These are phyloP conservation scores for Fragaria iinumae DNA, from an alignment of 306 rosid species.

Conservation along the genomic window DNA sequence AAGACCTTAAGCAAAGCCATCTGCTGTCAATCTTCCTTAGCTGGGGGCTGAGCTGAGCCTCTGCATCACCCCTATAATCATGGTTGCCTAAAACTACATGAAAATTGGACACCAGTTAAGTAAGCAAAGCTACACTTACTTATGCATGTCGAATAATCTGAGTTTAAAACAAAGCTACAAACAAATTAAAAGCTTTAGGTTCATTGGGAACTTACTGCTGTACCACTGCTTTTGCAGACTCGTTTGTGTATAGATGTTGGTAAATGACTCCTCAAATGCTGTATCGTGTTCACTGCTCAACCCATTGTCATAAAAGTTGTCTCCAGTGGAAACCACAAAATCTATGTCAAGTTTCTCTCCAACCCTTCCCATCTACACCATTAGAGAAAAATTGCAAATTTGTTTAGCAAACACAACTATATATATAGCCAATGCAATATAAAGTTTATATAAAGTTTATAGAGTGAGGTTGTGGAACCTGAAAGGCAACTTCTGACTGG, in stretches of 20 bases:
- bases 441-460: background rate
- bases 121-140: background rate
- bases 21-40: constrained; percentile 48
- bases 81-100: constrained; percentile 84
- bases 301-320: constrained; percentile 61
- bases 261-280: constrained; percentile 51
- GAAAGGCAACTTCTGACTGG: constrained; percentile 58
- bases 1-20: constrained; percentile 83
- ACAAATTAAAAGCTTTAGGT: background rate
- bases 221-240: constrained; percentile 70
- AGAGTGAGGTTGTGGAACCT: constrained; percentile 29
- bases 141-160: background rate
- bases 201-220: constrained; percentile 25
- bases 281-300: constrained; percentile 44
- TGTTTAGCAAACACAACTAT: background rate
- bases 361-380: constrained; percentile 61
- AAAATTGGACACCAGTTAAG: background rate
- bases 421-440: background rate
- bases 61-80: constrained; percentile 83
- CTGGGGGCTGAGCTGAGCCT: constrained; percentile 68
- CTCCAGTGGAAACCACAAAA: constrained; percentile 68
- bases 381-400: background rate
- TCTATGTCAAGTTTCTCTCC: constrained; percentile 56
- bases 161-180: background rate
- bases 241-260: constrained; percentile 57